Conservation (phyloP, 2,329 filamentous ascomycete species). For the Hirsutella minnesotensis region DNA sequence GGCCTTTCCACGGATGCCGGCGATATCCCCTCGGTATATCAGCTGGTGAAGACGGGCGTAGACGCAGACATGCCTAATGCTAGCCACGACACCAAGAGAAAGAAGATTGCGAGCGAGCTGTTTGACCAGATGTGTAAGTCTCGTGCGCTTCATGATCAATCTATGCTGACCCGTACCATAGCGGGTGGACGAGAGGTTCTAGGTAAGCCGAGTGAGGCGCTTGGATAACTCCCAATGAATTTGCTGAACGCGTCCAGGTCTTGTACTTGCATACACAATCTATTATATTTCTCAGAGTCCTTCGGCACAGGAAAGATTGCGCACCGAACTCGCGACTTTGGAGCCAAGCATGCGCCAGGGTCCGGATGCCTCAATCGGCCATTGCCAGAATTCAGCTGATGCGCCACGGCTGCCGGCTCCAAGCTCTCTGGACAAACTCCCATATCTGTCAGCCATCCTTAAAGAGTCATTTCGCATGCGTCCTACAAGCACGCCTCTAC, state of each 20-base stretch:
- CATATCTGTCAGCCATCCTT: neutral
- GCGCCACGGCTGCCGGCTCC: neutral
- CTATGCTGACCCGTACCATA: neutral
- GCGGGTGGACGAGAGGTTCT: neutral
- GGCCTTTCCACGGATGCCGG: neutral
- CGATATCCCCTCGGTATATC: neutral
- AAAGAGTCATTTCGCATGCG: slow-evolving; percentile 1
- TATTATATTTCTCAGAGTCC: neutral
- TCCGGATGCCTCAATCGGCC: neutral
- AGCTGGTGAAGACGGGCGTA: neutral
- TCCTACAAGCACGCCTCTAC: neutral
- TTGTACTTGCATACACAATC: slow-evolving; percentile 1
- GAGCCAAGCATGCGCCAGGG: neutral
- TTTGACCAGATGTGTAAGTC: slow-evolving; percentile 1
- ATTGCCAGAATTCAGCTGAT: no score
- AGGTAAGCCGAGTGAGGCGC: neutral
- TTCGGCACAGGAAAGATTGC: neutral
- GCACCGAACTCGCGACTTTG: neutral
- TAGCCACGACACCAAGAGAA: neutral
- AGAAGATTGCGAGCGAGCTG: neutral
- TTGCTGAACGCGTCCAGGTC: neutral
- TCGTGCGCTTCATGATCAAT: no score
- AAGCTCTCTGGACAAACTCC: neutral
- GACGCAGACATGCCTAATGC: neutral
- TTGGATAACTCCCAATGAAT: no score